A percentile compares a stretch with the other conserved stretches of the same genome.
phyloP scores from a whole-genome alignment of 441 rosid genomes.

The Gossypium schwendimanii region DNA sequence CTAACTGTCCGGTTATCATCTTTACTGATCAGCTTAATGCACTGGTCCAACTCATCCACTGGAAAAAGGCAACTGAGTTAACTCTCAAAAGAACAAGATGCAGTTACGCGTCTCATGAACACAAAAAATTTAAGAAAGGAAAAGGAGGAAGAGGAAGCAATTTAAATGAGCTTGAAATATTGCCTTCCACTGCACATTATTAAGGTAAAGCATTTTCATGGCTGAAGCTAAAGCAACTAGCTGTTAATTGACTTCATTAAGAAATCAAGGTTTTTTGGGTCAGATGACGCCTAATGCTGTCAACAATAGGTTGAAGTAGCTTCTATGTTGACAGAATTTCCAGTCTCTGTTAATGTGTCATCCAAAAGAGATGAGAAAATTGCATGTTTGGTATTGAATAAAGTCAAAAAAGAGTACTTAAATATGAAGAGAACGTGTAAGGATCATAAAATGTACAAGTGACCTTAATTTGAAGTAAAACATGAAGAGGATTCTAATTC shows the following conservation, averaged over 20 bases:
- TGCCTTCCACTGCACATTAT: background rate
- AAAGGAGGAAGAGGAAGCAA: background rate
- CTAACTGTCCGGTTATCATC: slow-evolving; percentile 34
- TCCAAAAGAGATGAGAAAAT: background rate
- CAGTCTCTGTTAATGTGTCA: background rate
- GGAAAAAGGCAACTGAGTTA: slow-evolving; percentile 18
- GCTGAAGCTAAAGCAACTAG: too few species aligned
- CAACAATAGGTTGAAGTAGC: background rate
- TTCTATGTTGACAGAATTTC: background rate
- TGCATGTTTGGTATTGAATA: background rate
- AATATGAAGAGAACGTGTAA: background rate
- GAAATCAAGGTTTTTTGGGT: background rate
- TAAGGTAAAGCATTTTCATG: background rate
- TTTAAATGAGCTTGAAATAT: slow-evolving; percentile 3
- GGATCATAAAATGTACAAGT: background rate
- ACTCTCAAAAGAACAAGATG: background rate
- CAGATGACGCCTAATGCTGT: background rate
- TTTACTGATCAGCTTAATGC: slow-evolving; percentile 73
- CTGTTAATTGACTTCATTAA: background rate
- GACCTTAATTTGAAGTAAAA: slow-evolving; percentile 14
- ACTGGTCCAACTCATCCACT: slow-evolving; percentile 89
- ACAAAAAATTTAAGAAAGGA: background rate
- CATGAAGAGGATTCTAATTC: background rate
- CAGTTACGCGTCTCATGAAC: background rate
- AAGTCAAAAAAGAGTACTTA: too few species aligned